A percentile compares a stretch with the other conserved stretches of the same genome.
Evolutionary conservation across 805 yeast species (phyloP).

Genomic region (Candida ovalis): DNA sequence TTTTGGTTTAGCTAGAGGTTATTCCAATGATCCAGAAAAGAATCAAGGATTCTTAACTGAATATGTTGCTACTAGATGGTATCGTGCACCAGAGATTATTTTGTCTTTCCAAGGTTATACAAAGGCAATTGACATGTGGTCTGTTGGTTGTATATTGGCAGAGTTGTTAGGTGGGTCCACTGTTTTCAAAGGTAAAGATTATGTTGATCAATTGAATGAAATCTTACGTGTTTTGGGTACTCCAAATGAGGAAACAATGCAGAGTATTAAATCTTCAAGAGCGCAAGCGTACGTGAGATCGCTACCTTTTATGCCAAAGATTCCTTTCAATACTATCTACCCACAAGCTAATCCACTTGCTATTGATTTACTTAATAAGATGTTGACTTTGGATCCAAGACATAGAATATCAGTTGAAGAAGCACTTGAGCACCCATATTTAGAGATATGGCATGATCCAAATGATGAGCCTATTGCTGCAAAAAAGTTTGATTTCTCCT

Average conservation of each 20-base stretch:
- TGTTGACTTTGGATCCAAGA: slow-evolving; percentile 85
- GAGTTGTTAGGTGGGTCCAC: slow-evolving; percentile 91
- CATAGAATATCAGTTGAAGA: slow-evolving; percentile 83
- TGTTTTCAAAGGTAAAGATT: slow-evolving; percentile 90
- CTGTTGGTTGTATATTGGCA: slow-evolving; percentile 95
- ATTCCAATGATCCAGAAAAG: slow-evolving; percentile 73
- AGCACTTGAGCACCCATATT: slow-evolving; percentile 85
- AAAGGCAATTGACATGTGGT: slow-evolving; percentile 96
- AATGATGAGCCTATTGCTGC: slow-evolving; percentile 85
- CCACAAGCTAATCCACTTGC: slow-evolving; percentile 89
- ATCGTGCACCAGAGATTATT: slow-evolving; percentile 98
- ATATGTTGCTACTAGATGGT: slow-evolving; percentile 98
- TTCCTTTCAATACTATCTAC: slow-evolving; percentile 66
- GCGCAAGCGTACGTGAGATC: slow-evolving; percentile 91
- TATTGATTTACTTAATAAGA: slow-evolving; percentile 67
- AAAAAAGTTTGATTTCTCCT: slow-evolving; percentile 78
- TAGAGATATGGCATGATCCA: slow-evolving; percentile 89
- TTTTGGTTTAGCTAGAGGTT: slow-evolving; percentile 93
- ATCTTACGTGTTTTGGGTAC: slow-evolving; percentile 88
- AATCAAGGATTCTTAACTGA: slow-evolving; percentile 95
- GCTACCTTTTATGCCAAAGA: slow-evolving; percentile 75
- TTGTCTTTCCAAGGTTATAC: slow-evolving; percentile 90
- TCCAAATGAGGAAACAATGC: slow-evolving; percentile 69
- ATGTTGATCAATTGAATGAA: slow-evolving; percentile 90
- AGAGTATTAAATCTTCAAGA: slow-evolving; percentile 74